Evolutionary conservation across 805 yeast species (phyloP), one percentile per base, ranked within the genome.

Genomic region (Candida loeiensis): DNA sequence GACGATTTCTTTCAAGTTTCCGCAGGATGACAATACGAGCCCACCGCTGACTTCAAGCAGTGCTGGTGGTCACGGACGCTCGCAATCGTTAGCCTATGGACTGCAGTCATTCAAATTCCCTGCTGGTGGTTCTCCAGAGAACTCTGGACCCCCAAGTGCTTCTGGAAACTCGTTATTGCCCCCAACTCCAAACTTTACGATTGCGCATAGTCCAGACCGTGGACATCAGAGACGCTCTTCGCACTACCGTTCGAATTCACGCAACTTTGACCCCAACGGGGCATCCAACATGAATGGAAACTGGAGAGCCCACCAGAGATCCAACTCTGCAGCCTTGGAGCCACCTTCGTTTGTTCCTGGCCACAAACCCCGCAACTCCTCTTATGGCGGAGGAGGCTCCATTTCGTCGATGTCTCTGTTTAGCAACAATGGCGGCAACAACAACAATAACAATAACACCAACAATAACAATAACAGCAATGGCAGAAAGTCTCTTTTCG

Each of bases 401-500:
- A 66, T 79, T 15, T 78, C 82, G 25, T 67, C 73, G 1, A 53
- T 69, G 45, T 54, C 66, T 2, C 68, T 58, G 39, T 66, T 69
- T 43, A 40, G 43, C 22, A 43, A 46, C 31, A n/a, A n/a, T n/a
- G n/a, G n/a, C n/a, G 49, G 51, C 16, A 46, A 49, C 22, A 38
- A 59, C 36, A 63, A 59, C 37, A 69, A 65, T 44, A 29, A 44
- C 33, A 35, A 40, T 22, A 40, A 44, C 18, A 41, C 45, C 30
- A 50, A 52, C 17, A 46, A 49, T 18, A 38, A 59, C 33, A 64
- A 59, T 34, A 69, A 66, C 45, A 68, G 70, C 29, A 66, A 65
- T 41, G 74, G 73, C 34, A 68, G 93, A 51, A 85, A 85, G 52
- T 85, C 96, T 0, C 73, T 93, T 37, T 93, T 93, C 68, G 95